These are phyloP conservation scores for Euphorbia celastroides DNA, from an alignment of 441 rosid genomes.

Conservation along the genomic window DNA sequence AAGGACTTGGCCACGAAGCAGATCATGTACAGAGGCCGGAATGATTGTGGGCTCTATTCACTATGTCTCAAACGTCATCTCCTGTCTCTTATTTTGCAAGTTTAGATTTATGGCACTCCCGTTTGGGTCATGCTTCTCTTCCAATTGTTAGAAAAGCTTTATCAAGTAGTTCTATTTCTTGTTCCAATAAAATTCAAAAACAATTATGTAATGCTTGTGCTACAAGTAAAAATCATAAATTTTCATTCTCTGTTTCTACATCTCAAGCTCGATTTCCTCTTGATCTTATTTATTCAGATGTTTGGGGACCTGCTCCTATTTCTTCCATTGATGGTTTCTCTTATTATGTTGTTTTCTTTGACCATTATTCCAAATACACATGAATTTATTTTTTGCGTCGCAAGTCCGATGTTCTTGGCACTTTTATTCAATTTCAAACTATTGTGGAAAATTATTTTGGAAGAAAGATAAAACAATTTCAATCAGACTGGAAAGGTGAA, in stretches of 20 bases:
- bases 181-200: not conserved
- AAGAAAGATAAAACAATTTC: not conserved
- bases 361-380: not conserved
- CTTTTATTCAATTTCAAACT: not conserved
- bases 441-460: not conserved
- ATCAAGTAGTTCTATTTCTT: not conserved
- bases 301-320: not conserved
- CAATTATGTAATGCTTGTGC: not conserved
- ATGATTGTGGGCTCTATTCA: too few relatives aligned
- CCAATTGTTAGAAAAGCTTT: not conserved
- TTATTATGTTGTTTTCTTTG: not conserved
- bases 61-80: too few relatives aligned
- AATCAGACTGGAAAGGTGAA: not conserved
- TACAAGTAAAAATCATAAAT: not conserved
- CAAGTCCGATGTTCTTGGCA: not conserved
- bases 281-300: not conserved
- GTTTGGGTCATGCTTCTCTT: not conserved
- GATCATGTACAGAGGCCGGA: too few relatives aligned
- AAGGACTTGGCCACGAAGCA: too few relatives aligned
- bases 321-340: not conserved
- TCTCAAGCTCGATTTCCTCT: not conserved
- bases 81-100: too few relatives aligned
- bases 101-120: not conserved
- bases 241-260: not conserved
- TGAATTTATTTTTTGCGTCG: not conserved